Percentiles rank a stretch among this genome's conserved stretches.
Conservation (phyloP, 768 basidiomycete species). For the Collybia sordida region DNA sequence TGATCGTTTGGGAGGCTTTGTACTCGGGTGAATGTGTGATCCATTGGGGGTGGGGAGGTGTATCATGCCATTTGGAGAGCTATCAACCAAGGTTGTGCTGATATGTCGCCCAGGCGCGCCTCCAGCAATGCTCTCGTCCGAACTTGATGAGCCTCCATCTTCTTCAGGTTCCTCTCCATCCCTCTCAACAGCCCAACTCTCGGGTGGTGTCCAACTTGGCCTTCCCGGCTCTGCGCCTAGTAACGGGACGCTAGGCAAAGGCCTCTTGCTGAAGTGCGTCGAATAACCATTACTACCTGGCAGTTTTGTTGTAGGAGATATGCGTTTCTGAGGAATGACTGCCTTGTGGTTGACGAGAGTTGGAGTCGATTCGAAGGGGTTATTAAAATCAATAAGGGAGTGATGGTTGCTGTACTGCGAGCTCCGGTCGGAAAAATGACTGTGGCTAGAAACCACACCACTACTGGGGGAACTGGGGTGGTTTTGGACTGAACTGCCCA, state of each 20-base stretch:
- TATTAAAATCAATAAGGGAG: conserved; percentile 35
- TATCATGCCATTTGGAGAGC: background rate
- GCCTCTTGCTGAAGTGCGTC: background rate
- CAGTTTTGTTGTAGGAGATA: conserved; percentile 18
- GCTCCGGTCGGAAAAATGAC: conserved; percentile 30
- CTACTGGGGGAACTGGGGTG: conserved; percentile 42
- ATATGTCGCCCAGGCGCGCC: conserved; percentile 8
- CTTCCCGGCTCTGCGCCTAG: conserved; percentile 9
- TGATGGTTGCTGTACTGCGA: conserved; percentile 19
- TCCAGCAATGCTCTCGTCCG: conserved; percentile 24
- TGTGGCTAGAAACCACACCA: conserved; percentile 35
- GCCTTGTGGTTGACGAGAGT: no score
- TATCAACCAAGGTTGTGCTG: background rate
- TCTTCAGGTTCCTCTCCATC: conserved; percentile 38
- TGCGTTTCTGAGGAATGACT: conserved; percentile 22
- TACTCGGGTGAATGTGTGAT: no score
- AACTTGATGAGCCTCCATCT: conserved; percentile 28
- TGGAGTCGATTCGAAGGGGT: conserved; percentile 37
- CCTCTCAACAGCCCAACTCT: conserved; percentile 74
- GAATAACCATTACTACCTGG: background rate
- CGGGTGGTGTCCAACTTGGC: conserved; percentile 61
- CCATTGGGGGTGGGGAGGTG: background rate
- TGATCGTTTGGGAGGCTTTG: no score
- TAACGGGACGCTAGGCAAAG: conserved; percentile 9
- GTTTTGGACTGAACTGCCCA: conserved; percentile 15